Evolutionary conservation across 164 flowering plant genomes (phyloP).

Genomic region (Cinnamomum micranthum): DNA sequence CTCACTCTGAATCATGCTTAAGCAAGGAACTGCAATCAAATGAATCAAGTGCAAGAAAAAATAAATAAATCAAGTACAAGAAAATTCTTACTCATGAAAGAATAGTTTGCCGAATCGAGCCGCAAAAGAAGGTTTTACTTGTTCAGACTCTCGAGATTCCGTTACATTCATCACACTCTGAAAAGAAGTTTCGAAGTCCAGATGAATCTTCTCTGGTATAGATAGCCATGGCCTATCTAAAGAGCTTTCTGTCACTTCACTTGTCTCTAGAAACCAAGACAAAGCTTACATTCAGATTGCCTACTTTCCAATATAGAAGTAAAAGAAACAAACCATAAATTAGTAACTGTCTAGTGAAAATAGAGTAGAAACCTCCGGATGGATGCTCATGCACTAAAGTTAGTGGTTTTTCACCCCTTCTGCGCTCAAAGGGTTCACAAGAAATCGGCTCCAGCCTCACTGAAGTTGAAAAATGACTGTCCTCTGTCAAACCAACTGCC

Average conservation of each 20-base stretch:
- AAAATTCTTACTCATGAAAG: slow-evolving; percentile 29
- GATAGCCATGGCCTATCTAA: slow-evolving; percentile 25
- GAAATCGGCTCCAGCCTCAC: slow-evolving; percentile 34
- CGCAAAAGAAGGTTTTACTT: slow-evolving; percentile 31
- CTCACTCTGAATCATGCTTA: neutral
- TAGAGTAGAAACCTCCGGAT: slow-evolving; percentile 22
- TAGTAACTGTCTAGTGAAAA: neutral
- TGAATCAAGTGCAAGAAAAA: neutral
- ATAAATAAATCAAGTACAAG: neutral
- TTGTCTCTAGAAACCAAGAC: slow-evolving; percentile 14
- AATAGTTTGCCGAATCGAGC: slow-evolving; percentile 41
- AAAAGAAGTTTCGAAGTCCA: slow-evolving; percentile 28
- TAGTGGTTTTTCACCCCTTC: slow-evolving; percentile 29
- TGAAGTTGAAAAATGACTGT: slow-evolving; percentile 22
- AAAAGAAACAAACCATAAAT: neutral
- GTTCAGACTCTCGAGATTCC: slow-evolving; percentile 9
- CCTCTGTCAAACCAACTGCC: slow-evolving; percentile 27
- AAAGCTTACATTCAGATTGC: neutral
- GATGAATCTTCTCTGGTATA: slow-evolving; percentile 26
- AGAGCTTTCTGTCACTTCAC: slow-evolving; percentile 6
- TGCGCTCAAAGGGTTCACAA: slow-evolving; percentile 23
- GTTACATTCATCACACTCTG: slow-evolving; percentile 26
- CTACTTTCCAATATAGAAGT: neutral
- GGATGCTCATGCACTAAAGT: slow-evolving; percentile 17
- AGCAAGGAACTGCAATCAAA: neutral